Evolutionary conservation across 1,284 basidiomycete genomes (phyloP).

Genomic region (Xanthoconium separans): DNA sequence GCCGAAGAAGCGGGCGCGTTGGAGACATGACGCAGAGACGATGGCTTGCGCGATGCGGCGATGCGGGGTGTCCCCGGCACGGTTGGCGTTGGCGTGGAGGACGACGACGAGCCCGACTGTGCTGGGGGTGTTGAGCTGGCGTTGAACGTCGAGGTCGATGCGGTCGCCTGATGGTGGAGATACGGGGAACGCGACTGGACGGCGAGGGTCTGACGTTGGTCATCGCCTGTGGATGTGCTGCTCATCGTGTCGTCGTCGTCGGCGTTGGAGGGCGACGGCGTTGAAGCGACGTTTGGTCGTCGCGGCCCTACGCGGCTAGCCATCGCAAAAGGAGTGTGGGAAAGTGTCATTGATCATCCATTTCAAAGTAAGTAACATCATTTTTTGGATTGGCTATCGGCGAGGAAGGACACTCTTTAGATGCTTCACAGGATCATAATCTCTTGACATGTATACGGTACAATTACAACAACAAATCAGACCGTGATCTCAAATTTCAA

Average conservation of each 20-base stretch:
- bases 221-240: constrained; percentile 15
- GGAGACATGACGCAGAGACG: constrained; percentile 28
- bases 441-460: no score
- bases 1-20: constrained; percentile 11
- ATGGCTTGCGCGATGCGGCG: constrained; percentile 28
- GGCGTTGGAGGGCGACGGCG: constrained; percentile 9
- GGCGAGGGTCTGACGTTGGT: background rate
- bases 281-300: constrained; percentile 8
- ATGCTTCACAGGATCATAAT: no score
- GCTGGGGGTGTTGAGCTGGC: background rate
- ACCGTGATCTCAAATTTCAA: constrained; percentile 1
- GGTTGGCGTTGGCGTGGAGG: constrained; percentile 15
- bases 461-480: no score
- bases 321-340: constrained; percentile 24
- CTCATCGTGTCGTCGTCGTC: constrained; percentile 27
- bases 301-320: constrained; percentile 21
- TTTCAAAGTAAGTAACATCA: no score
- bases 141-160: constrained; percentile 32
- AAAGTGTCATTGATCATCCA: background rate
- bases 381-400: no score
- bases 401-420: no score
- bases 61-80: constrained; percentile 30
- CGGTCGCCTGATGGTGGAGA: constrained; percentile 33
- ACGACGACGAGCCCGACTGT: background rate
- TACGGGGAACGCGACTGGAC: constrained; percentile 28